Percentiles rank a stretch among this genome's conserved stretches.
Evolutionary conservation across 305 asterid species (phyloP).

Genomic region (Salvia sclarea): DNA sequence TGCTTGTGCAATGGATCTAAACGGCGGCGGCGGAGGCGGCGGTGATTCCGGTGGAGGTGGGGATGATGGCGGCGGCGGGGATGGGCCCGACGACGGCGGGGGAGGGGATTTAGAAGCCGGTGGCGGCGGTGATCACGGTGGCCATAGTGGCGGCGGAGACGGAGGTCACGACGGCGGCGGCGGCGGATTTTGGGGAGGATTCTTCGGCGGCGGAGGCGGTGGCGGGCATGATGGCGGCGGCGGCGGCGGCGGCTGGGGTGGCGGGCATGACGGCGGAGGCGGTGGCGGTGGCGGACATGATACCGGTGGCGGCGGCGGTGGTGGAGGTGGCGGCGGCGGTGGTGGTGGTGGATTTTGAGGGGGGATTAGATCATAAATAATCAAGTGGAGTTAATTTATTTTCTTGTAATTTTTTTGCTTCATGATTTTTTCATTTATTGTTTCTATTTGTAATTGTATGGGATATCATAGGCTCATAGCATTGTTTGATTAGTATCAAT

Average conservation of each 20-base stretch:
- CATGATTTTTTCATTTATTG: too few species aligned
- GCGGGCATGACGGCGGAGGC: background rate
- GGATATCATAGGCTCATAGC: too few species aligned
- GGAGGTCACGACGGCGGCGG: constrained; percentile 16
- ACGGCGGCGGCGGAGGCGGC: too few species aligned
- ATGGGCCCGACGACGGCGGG: too few species aligned
- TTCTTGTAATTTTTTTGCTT: too few species aligned
- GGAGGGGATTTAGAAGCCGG: background rate
- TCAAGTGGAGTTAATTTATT: too few species aligned
- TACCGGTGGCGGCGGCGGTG: background rate
- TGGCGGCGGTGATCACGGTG: background rate
- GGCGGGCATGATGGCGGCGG: background rate
- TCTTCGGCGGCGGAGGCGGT: constrained; percentile 9
- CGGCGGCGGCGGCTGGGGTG: background rate
- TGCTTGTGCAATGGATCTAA: too few species aligned
- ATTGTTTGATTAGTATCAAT: too few species aligned
- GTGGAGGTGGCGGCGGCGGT: constrained; percentile 1
- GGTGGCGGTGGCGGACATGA: background rate
- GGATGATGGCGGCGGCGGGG: too few species aligned
- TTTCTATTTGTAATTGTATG: too few species aligned
- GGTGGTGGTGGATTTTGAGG: background rate
- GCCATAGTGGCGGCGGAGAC: background rate
- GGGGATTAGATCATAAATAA: too few species aligned
- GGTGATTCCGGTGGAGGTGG: too few species aligned
- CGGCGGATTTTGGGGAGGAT: background rate